phyloP scores from a whole-genome alignment of 2,329 filamentous ascomycete species.

The Cladorrhinum sp. region DNA sequence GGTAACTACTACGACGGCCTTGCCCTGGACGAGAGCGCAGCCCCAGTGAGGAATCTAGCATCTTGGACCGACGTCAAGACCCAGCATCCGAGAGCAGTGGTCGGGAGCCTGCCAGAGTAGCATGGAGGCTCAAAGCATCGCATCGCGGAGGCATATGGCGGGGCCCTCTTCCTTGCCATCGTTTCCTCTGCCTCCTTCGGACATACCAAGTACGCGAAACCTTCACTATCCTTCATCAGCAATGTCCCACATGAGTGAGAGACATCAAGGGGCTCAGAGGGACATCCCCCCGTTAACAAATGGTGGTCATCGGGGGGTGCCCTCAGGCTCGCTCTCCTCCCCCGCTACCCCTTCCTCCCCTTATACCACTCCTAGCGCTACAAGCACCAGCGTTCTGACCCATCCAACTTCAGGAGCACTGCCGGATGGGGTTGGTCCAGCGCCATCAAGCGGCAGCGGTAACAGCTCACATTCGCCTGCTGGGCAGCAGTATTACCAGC shows the following conservation, averaged over 20 bases:
- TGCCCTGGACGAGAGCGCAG: neutral
- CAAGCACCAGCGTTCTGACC: constrained; percentile 40
- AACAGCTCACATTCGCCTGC: constrained; percentile 55
- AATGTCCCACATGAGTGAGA: constrained; percentile 18
- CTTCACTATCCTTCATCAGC: constrained; percentile 25
- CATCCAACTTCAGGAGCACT: constrained; percentile 44
- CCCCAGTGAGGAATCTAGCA: neutral
- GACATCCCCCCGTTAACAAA: constrained; percentile 32
- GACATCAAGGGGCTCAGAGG: constrained; percentile 8
- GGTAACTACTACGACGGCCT: neutral
- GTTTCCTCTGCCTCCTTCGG: constrained; percentile 60
- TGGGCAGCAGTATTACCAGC: constrained; percentile 45
- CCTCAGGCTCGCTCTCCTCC: constrained; percentile 16
- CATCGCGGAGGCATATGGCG: constrained; percentile 63
- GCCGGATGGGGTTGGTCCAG: constrained; percentile 61
- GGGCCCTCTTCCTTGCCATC: constrained; percentile 61
- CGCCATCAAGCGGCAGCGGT: constrained; percentile 59
- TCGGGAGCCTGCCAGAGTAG: neutral
- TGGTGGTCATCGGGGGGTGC: constrained; percentile 35
- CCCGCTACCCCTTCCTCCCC: constrained; percentile 31
- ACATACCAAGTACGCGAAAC: constrained; percentile 46
- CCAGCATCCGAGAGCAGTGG: neutral
- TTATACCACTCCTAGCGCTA: constrained; percentile 27
- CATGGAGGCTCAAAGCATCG: constrained; percentile 51
- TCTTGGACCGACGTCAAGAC: neutral